A percentile compares a stretch with the other conserved stretches of the same genome.
Evolutionary conservation across 768 basidiomycete genomes (phyloP).

Genomic region (Kockovaella imperatae): DNA sequence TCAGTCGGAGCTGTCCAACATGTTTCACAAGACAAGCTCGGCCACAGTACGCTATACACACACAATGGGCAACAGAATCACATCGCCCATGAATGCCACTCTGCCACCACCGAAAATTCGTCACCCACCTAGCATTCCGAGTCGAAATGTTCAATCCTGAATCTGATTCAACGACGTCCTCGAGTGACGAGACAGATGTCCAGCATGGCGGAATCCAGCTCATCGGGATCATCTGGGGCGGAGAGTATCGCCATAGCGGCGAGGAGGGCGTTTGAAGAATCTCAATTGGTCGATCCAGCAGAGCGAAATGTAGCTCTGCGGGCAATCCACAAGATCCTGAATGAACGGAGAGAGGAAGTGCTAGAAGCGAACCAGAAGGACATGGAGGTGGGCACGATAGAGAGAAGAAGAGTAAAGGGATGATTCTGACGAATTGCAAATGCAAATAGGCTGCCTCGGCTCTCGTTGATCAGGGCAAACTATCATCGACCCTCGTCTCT

Average conservation of each 20-base stretch:
- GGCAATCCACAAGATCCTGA: constrained; percentile 62
- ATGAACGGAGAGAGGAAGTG: constrained; percentile 59
- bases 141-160: too few relatives aligned
- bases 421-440: too few relatives aligned
- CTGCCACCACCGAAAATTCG: too few relatives aligned
- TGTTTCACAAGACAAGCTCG: too few relatives aligned
- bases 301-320: constrained; percentile 67
- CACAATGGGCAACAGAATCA: too few relatives aligned
- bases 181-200: too few relatives aligned
- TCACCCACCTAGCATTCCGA: too few relatives aligned
- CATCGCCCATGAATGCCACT: too few relatives aligned
- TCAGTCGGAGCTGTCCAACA: too few relatives aligned
- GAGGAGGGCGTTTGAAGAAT: constrained; percentile 74
- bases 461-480: constrained; percentile 73
- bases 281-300: constrained; percentile 64
- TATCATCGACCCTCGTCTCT: constrained; percentile 74
- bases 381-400: constrained; percentile 53
- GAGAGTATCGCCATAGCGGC: constrained; percentile 65
- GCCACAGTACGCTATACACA: too few relatives aligned
- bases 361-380: constrained; percentile 74
- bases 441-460: constrained; percentile 62
- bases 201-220: constrained; percentile 1
- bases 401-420: too few relatives aligned
- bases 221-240: constrained; percentile 27
- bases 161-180: too few relatives aligned